These are phyloP conservation scores for Fraxinus anomala DNA, from an alignment of 257 asterid species.

Conservation along the genomic window DNA sequence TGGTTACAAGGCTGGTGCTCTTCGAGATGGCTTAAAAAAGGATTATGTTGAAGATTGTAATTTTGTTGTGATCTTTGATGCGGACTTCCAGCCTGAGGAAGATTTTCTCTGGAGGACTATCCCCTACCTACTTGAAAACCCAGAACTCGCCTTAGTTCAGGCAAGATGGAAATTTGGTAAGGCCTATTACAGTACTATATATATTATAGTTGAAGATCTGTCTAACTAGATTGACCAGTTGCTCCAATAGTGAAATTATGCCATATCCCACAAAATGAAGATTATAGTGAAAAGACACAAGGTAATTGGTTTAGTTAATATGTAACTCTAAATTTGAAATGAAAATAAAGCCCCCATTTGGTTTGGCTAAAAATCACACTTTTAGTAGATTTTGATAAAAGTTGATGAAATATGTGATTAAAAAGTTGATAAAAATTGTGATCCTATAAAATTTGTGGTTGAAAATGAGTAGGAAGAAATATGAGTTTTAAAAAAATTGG, in stretches of 20 bases:
- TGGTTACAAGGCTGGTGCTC: constrained; percentile 94
- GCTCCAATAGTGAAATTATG: background rate
- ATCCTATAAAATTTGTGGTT: no score
- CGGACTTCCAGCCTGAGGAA: constrained; percentile 91
- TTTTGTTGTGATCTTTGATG: constrained; percentile 82
- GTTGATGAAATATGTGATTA: no score
- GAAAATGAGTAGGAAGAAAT: no score
- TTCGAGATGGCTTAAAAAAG: constrained; percentile 79
- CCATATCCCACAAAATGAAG: background rate
- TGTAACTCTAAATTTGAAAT: background rate
- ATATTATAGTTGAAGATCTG: constrained; percentile 5
- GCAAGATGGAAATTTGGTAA: constrained; percentile 98
- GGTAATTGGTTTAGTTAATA: constrained; percentile 2
- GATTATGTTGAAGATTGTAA: constrained; percentile 73
- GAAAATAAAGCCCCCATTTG: background rate
- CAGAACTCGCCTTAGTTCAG: constrained; percentile 86
- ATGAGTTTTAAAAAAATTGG: no score
- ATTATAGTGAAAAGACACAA: background rate
- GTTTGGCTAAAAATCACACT: no score
- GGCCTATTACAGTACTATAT: constrained; percentile 14
- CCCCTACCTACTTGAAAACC: constrained; percentile 73
- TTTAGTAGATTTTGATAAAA: no score
- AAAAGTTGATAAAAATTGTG: no score
- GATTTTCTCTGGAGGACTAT: constrained; percentile 83
- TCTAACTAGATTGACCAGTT: background rate